Conservation (phyloP, 2,329 filamentous ascomycete species). For the Zymoseptoria tritici region DNA sequence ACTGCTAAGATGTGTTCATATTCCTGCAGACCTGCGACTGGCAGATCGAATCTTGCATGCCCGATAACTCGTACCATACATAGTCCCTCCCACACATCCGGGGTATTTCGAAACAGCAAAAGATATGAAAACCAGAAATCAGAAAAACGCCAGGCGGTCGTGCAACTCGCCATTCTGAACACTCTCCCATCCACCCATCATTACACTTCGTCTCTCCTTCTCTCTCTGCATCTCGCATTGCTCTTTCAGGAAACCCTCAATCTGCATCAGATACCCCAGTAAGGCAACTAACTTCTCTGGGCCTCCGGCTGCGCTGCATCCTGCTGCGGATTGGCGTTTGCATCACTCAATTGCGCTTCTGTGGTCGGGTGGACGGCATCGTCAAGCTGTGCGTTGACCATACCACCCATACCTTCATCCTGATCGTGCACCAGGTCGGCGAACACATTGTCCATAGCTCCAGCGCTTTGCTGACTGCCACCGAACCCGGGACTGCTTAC, state of each 20-base stretch:
- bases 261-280: background rate
- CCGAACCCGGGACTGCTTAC: conserved; percentile 27
- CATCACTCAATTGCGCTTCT: background rate
- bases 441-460: conserved; percentile 29
- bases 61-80: background rate
- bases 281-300: background rate
- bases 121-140: background rate
- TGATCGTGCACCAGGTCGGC: conserved; percentile 30
- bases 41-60: background rate
- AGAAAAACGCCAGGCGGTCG: background rate
- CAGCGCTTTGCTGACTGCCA: conserved; percentile 25
- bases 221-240: background rate
- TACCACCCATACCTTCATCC: conserved; percentile 19
- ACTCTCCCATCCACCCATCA: background rate
- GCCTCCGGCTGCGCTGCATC: background rate
- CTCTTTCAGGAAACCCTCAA: background rate
- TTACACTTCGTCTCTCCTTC: background rate
- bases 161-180: background rate
- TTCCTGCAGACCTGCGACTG: background rate
- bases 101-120: background rate
- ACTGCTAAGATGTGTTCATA: conserved; percentile 2
- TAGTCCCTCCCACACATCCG: background rate
- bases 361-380: background rate
- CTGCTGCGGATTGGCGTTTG: background rate
- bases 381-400: conserved; percentile 8